Conservation (phyloP, 768 basidiomycete species). For the Fomitopsis serialis region DNA sequence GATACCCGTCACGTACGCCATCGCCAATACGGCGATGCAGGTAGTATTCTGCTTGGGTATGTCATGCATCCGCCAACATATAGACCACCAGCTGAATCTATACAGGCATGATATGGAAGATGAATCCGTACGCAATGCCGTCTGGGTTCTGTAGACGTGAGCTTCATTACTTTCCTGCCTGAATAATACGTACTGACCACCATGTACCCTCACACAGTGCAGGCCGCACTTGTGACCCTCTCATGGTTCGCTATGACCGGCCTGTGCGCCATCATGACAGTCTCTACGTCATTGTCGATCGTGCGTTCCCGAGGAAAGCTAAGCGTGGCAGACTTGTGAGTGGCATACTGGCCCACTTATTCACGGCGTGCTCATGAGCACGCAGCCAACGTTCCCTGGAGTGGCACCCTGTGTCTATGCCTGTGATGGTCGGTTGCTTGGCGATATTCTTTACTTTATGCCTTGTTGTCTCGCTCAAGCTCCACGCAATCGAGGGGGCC, state of each 20-base stretch:
- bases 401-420: constrained; percentile 43
- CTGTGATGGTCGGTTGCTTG: constrained; percentile 45
- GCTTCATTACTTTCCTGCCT: constrained; percentile 15
- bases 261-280: constrained; percentile 20
- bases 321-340: constrained; percentile 9
- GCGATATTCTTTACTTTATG: constrained; percentile 38
- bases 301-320: constrained; percentile 3
- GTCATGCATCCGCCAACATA: constrained; percentile 7
- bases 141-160: constrained; percentile 50
- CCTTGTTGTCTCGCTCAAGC: constrained; percentile 35
- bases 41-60: constrained; percentile 56
- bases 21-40: constrained; percentile 48
- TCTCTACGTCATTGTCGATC: constrained; percentile 17
- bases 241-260: constrained; percentile 19
- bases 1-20: constrained; percentile 42
- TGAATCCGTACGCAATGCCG: constrained; percentile 60
- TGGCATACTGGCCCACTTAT: not conserved
- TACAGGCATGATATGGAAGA: constrained; percentile 56
- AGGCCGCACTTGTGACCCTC: constrained; percentile 13
- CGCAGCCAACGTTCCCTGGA: constrained; percentile 32
- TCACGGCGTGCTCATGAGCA: not conserved
- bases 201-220: constrained; percentile 8
- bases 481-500: constrained; percentile 39
- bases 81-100: not conserved
- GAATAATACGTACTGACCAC: not conserved